Evolutionary conservation across 1,284 basidiomycete genomes (phyloP), one percentile per base, ranked within the genome.

Genomic region (Ceratorhiza oryzae-sativae): DNA sequence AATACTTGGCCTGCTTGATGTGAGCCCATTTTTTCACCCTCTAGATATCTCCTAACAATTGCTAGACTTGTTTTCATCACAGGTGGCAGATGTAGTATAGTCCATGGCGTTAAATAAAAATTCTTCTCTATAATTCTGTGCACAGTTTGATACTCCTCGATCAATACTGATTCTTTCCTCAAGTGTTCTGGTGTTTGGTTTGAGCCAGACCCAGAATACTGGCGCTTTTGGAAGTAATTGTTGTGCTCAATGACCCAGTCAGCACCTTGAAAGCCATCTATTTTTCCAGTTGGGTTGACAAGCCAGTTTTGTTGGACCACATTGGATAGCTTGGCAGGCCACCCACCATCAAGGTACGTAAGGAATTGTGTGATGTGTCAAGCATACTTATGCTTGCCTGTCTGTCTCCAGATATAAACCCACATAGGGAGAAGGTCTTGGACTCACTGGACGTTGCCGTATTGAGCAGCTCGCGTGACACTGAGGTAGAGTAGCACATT

Each of bases 341-440:
- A n/a, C n/a, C n/a, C n/a, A n/a, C n/a, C n/a, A n/a, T n/a, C n/a
- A 10, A 75, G 53, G 25, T 55, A 12, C 9, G 41, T 15, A 23
- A 73, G 59, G 61, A 73, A 73, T 41, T 41, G 51, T 5, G 45
- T 23, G n/a, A 80, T 77, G 8, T 80, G 75, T 0, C 70, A 55
- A 0, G 79, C 78, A 72, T 83, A 82, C 67, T 82, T 83, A 58
- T 80, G 79, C 73, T 83, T 80, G 6, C 76, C 76, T 32, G 71
- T 73, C 0, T 71, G 78, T 0, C 58, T 59, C 71, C 82, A 83
- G 4, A 82, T 76, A 10, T 51, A 73, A 0, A 79, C 77, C 81
- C 81, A 83, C 0, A 74, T 72, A 3, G 77, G 8, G 34, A 83
- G 76, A 0, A 75, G 59, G 0, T 72, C 72, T 70, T 82, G 80